These are phyloP conservation scores for Agrostemma githago DNA, from an alignment of 148 eudicot species.

Conservation along the genomic window DNA sequence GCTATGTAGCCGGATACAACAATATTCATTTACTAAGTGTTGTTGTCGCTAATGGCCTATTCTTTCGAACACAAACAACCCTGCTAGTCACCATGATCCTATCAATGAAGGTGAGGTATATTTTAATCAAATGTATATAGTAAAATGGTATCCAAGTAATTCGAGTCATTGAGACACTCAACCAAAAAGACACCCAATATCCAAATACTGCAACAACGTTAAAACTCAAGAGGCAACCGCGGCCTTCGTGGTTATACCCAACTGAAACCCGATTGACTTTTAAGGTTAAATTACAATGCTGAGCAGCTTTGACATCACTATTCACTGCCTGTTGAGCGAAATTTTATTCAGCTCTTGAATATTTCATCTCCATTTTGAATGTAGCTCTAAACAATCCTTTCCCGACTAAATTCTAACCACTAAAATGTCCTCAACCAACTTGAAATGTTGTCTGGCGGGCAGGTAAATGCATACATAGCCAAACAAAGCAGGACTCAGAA, in stretches of 20 bases:
- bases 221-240: not conserved
- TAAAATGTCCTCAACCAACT: not conserved
- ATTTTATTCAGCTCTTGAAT: not conserved
- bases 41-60: too few species aligned
- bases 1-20: too few species aligned
- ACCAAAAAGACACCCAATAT: not conserved
- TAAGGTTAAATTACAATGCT: not conserved
- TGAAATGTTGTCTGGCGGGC: not conserved
- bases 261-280: not conserved
- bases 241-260: not conserved
- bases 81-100: too few species aligned
- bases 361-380: not conserved
- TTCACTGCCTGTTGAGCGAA: not conserved
- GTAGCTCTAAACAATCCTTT: not conserved
- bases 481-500: conserved; percentile 19
- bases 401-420: not conserved
- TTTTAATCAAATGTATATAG: too few species aligned
- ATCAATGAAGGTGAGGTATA: too few species aligned
- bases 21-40: too few species aligned
- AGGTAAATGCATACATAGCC: not conserved
- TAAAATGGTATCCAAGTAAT: not conserved
- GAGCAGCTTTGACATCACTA: not conserved
- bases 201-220: not conserved
- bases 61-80: too few species aligned
- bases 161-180: not conserved